Percentiles rank a stretch among this genome's conserved stretches.
Evolutionary conservation across 495 filamentous ascomycete species (phyloP).

Genomic region (Symbiotaphrina buchneri): DNA sequence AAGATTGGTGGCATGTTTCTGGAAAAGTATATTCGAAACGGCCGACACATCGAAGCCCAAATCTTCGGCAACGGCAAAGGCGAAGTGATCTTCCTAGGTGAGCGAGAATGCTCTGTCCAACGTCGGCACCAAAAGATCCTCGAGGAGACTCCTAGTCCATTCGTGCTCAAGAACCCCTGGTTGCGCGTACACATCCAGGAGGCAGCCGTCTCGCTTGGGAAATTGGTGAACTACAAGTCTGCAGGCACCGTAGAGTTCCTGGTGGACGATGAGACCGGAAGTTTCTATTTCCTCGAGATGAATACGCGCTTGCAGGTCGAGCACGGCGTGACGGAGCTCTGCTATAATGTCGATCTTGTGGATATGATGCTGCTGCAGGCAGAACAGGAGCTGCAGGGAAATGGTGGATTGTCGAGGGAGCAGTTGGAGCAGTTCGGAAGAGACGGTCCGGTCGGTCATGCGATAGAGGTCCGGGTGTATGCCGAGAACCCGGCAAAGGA

Average conservation of each 20-base stretch:
- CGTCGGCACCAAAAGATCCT: too few relatives aligned
- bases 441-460: too few relatives aligned
- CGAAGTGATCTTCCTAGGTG: too few relatives aligned
- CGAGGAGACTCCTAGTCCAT: not conserved
- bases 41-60: too few relatives aligned
- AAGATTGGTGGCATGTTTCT: too few relatives aligned
- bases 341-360: not conserved
- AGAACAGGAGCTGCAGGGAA: too few relatives aligned
- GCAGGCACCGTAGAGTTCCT: not conserved
- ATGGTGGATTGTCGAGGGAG: not conserved
- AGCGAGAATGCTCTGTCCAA: too few relatives aligned
- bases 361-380: not conserved
- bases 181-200: not conserved
- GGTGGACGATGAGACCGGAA: not conserved
- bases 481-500: not conserved
- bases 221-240: not conserved
- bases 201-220: not conserved
- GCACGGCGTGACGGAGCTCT: not conserved
- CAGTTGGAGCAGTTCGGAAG: too few relatives aligned
- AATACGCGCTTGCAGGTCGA: constrained; percentile 1
- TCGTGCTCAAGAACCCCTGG: not conserved
- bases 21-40: too few relatives aligned
- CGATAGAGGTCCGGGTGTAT: too few relatives aligned
- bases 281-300: not conserved
- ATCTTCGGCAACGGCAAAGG: too few relatives aligned